A percentile compares a stretch with the other conserved stretches of the same genome.
Conservation (phyloP, 1,284 basidiomycete genomes). For the Malassezia sympodialis region DNA sequence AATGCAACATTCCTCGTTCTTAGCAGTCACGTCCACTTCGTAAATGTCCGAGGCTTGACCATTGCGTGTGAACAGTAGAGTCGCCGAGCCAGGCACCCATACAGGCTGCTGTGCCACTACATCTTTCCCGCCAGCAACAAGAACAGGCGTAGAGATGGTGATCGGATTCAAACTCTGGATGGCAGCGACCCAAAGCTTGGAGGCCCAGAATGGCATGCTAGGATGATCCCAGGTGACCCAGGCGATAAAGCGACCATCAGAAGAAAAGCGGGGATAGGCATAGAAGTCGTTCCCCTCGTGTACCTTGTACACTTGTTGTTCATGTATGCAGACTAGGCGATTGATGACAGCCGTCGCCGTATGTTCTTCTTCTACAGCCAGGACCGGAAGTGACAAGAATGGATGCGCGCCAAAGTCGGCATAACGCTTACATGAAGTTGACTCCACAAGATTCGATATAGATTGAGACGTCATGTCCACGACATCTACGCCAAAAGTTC, state of each 20-base stretch:
- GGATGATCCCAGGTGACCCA: slow-evolving; percentile 65
- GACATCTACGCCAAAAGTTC: slow-evolving; percentile 18
- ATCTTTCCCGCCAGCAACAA: slow-evolving; percentile 19
- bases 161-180: slow-evolving; percentile 9
- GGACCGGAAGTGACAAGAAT: slow-evolving; percentile 51
- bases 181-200: slow-evolving; percentile 56
- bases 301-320: slow-evolving; percentile 18
- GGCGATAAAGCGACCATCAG: slow-evolving; percentile 58
- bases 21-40: not conserved
- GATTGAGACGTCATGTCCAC: not conserved
- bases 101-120: slow-evolving; percentile 43
- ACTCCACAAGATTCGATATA: not conserved
- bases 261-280: slow-evolving; percentile 56
- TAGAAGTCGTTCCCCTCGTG: slow-evolving; percentile 9
- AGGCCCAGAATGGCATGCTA: slow-evolving; percentile 71
- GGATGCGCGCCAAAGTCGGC: slow-evolving; percentile 51
- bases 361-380: slow-evolving; percentile 60
- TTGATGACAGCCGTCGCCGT: slow-evolving; percentile 57
- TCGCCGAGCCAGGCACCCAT: slow-evolving; percentile 53
- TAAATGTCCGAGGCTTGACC: not conserved
- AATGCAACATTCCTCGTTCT: not conserved
- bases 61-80: slow-evolving; percentile 55
- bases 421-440: slow-evolving; percentile 57
- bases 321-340: slow-evolving; percentile 56
- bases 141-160: slow-evolving; percentile 13